These are phyloP conservation scores for Eudorina sp. DNA, from an alignment of 139 green algal genomes.

Conservation along the genomic window DNA sequence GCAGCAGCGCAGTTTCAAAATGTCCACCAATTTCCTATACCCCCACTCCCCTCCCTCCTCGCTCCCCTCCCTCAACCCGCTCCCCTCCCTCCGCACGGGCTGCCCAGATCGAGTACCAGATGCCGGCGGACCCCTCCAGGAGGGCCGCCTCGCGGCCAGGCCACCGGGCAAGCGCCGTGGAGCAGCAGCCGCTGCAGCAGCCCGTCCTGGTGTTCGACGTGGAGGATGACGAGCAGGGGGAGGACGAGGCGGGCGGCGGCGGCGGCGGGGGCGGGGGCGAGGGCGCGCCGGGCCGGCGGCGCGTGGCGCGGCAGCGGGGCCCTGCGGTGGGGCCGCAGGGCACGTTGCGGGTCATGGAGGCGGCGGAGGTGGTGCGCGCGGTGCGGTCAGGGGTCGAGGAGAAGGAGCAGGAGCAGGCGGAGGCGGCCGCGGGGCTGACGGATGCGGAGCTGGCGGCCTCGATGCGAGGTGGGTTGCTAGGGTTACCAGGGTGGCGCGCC, in stretches of 20 bases:
- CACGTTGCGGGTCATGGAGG: slow-evolving; percentile 15
- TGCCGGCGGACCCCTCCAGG: not conserved
- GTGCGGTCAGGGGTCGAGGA: not conserved
- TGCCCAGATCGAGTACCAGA: slow-evolving; percentile 17
- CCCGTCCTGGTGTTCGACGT: slow-evolving; percentile 32
- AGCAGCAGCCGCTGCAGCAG: slow-evolving; percentile 27
- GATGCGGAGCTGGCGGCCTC: slow-evolving; percentile 31
- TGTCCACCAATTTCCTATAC: too few species aligned
- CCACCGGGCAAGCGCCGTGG: too few species aligned
- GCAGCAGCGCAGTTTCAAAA: too few species aligned
- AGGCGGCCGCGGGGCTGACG: not conserved
- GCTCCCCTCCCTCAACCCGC: too few species aligned
- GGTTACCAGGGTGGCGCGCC: too few species aligned
- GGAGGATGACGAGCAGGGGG: not conserved
- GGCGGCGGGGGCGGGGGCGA: not conserved
- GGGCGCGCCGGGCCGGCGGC: not conserved
- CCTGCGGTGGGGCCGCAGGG: not conserved
- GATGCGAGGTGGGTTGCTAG: slow-evolving; percentile 1
- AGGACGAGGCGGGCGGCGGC: not conserved
- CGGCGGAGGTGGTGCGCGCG: not conserved
- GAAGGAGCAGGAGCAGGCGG: not conserved
- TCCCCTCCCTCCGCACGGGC: too few species aligned
- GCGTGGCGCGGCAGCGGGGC: not conserved
- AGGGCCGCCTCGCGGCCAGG: not conserved
- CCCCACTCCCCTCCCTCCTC: too few species aligned